These are phyloP conservation scores for Setomelanomma holmii DNA, from an alignment of 2,329 filamentous ascomycete species.

Conservation along the genomic window DNA sequence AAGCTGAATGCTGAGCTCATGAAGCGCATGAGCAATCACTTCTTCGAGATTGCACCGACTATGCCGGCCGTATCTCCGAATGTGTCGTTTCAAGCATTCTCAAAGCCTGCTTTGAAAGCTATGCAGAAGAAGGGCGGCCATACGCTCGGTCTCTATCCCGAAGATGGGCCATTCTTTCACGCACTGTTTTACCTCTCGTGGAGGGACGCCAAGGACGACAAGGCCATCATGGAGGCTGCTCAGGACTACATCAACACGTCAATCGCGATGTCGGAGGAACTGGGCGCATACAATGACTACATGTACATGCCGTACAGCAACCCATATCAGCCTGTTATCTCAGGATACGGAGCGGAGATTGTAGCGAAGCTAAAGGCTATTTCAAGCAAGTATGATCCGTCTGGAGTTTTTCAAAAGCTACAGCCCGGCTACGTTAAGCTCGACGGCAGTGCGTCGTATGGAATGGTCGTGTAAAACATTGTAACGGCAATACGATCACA, in stretches of 20 bases:
- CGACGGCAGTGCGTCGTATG: slow-evolving; percentile 6
- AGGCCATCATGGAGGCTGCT: slow-evolving; percentile 17
- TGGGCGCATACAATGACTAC: slow-evolving; percentile 15
- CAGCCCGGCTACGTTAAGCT: slow-evolving; percentile 18
- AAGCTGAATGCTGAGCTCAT: slow-evolving; percentile 28
- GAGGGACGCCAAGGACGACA: slow-evolving; percentile 26
- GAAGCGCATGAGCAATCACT: slow-evolving; percentile 21
- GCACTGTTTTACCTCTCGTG: slow-evolving; percentile 28
- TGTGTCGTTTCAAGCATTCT: slow-evolving; percentile 30
- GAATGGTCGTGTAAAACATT: not conserved
- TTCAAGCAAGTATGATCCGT: slow-evolving; percentile 15
- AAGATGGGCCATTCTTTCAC: slow-evolving; percentile 21
- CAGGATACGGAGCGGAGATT: slow-evolving; percentile 51
- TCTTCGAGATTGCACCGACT: slow-evolving; percentile 19
- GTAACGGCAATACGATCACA: not conserved
- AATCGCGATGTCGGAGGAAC: slow-evolving; percentile 6
- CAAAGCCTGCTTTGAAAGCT: slow-evolving; percentile 14
- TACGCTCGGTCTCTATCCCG: slow-evolving; percentile 26
- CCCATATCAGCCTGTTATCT: slow-evolving; percentile 50
- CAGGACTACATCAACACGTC: slow-evolving; percentile 14
- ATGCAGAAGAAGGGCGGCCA: slow-evolving; percentile 36
- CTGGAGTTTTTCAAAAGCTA: slow-evolving; percentile 14
- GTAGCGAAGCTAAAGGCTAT: slow-evolving; percentile 18
- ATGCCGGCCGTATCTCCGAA: slow-evolving; percentile 21
- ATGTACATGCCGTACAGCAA: slow-evolving; percentile 58